phyloP scores from a whole-genome alignment of 345 rosid species.

The Eucalyptus lansdowneana region DNA sequence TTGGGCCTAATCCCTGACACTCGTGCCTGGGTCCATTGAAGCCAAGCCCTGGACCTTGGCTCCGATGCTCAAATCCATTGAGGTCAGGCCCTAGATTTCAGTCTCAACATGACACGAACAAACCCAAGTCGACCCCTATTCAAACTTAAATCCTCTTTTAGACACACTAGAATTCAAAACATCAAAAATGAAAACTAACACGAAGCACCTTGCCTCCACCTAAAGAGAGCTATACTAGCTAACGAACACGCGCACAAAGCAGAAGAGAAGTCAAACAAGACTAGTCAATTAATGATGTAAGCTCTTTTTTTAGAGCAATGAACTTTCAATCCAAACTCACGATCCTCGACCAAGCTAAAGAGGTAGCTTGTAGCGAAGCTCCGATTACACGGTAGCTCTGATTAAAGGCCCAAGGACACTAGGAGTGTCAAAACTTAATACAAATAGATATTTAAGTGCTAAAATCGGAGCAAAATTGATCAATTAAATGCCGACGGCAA shows the following conservation, averaged over 20 bases:
- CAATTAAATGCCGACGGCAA: accelerated
- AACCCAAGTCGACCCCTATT: no score
- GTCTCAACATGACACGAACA: no score
- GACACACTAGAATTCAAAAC: no score
- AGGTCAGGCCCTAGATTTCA: no score
- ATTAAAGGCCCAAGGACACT: no score
- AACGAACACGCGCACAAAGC: background rate
- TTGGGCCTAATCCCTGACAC: no score
- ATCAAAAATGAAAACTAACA: no score
- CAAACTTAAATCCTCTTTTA: no score
- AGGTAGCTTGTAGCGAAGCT: background rate
- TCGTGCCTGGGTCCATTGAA: no score
- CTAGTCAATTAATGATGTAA: background rate
- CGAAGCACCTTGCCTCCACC: background rate
- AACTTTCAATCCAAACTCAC: background rate
- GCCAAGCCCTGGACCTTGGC: no score
- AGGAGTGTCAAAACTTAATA: no score
- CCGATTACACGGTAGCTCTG: background rate
- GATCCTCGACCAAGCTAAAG: background rate
- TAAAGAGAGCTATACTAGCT: background rate
- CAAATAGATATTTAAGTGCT: accelerated
- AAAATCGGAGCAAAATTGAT: no score
- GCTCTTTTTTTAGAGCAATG: background rate
- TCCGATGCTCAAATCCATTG: accelerated
- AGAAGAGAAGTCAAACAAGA: background rate